Conservation (phyloP, 805 yeast species). For the Candida gorgasii region DNA sequence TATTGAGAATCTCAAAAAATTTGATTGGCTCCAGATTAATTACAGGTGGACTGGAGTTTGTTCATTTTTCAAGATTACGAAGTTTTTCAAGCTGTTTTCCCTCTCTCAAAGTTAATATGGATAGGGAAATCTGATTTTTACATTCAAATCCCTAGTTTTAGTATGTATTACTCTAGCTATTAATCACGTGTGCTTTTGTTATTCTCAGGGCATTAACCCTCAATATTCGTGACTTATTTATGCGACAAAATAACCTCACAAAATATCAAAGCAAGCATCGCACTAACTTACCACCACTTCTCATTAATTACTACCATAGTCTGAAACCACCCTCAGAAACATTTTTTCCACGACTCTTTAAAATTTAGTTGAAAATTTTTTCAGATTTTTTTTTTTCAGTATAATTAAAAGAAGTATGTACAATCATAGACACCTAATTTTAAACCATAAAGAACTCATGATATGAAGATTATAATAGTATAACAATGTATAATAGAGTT, state of each 20-base stretch:
- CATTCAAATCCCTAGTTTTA: background rate
- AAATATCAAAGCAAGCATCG: background rate
- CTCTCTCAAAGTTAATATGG: too few relatives aligned
- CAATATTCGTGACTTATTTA: background rate
- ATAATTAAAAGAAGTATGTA: slow-evolving; percentile 7
- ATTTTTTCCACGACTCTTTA: slow-evolving; percentile 6
- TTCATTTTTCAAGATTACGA: background rate
- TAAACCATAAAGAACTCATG: background rate
- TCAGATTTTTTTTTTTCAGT: slow-evolving; percentile 9
- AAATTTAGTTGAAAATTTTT: slow-evolving; percentile 7
- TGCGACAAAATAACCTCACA: background rate
- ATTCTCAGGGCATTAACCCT: background rate
- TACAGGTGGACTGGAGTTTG: slow-evolving; percentile 5
- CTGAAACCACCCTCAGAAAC: background rate
- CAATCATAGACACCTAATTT: slow-evolving; percentile 1
- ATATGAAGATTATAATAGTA: background rate
- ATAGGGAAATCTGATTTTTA: too few relatives aligned
- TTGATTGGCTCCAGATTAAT: slow-evolving; percentile 5
- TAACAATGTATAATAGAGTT: background rate
- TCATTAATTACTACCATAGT: background rate
- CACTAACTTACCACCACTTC: background rate
- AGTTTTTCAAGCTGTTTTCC: background rate
- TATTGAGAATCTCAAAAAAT: slow-evolving; percentile 7
- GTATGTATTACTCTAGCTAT: background rate
- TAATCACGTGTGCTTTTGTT: background rate